Conservation (phyloP, 805 yeast species). For the Starmerella apis region DNA sequence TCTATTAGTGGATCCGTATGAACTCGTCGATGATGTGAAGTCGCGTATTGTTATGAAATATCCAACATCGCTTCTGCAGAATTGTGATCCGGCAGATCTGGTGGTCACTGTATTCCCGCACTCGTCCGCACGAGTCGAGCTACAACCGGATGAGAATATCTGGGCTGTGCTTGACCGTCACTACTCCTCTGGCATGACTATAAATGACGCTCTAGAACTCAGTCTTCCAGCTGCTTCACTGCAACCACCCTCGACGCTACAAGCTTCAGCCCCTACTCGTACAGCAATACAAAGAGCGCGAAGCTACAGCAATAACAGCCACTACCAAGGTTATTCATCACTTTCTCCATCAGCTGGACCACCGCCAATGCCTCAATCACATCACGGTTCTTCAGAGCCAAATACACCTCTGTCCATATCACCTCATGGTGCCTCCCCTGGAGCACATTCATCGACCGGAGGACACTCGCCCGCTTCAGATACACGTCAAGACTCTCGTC, state of each 20-base stretch:
- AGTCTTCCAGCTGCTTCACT: conserved; percentile 27
- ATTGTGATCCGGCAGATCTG: conserved; percentile 60
- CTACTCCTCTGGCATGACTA: conserved; percentile 58
- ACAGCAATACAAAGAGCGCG: conserved; percentile 18
- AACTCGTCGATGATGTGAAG: conserved; percentile 71
- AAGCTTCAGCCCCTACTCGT: conserved; percentile 5
- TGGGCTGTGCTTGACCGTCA: conserved; percentile 48
- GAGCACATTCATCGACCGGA: not conserved
- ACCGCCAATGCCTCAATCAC: not conserved
- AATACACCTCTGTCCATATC: not conserved
- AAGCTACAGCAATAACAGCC: conserved; percentile 13
- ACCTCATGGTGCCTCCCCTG: not conserved
- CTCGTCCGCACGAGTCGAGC: conserved; percentile 19
- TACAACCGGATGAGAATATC: conserved; percentile 51
- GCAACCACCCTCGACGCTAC: not conserved
- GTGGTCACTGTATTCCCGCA: conserved; percentile 24
- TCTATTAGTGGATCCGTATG: conserved; percentile 46
- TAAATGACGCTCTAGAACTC: conserved; percentile 54
- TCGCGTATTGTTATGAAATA: conserved; percentile 49
- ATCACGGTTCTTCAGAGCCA: not conserved
- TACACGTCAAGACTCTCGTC: not conserved
- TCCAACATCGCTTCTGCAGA: conserved; percentile 53
- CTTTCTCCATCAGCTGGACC: not conserved
- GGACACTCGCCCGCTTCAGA: not conserved
- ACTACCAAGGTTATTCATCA: conserved; percentile 1